A percentile compares a stretch with the other conserved stretches of the same genome.
Evolutionary conservation across 768 basidiomycete species (phyloP).

Genomic region (Lactarius pseudohatsudake): DNA sequence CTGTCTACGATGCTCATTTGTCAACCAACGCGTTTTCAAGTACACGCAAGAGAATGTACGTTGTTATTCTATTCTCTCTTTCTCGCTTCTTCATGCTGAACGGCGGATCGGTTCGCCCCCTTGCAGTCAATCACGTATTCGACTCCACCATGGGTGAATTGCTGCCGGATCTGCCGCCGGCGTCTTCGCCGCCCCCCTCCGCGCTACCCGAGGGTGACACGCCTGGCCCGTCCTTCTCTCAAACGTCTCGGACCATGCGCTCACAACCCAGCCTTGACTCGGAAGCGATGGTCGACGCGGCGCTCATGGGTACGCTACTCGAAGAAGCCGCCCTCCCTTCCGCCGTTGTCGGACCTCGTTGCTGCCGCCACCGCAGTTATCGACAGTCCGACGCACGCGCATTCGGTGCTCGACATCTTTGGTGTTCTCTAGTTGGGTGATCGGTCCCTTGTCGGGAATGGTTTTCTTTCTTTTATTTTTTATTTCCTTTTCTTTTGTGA

Average conservation of each 20-base stretch:
- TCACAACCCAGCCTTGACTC: conserved; percentile 23
- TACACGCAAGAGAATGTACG: conserved; percentile 77
- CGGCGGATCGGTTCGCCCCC: not conserved
- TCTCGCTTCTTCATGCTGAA: conserved; percentile 2
- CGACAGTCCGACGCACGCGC: conserved; percentile 27
- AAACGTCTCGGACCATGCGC: conserved; percentile 9
- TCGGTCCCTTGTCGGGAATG: not conserved
- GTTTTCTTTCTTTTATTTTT: not conserved
- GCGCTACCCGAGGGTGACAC: conserved; percentile 1
- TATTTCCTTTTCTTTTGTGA: not conserved
- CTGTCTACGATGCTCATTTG: conserved; percentile 1
- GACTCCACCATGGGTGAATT: conserved; percentile 14
- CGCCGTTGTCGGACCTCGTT: conserved; percentile 18
- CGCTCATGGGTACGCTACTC: conserved; percentile 14
- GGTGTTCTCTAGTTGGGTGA: conserved; percentile 27
- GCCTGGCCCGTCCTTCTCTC: conserved; percentile 2
- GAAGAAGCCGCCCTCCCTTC: conserved; percentile 14
- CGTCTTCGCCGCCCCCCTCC: not conserved
- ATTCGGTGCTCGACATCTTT: conserved; percentile 31
- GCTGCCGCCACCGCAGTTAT: not conserved
- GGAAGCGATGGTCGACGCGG: conserved; percentile 24
- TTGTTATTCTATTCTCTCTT: conserved; percentile 6
- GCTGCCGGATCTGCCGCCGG: not conserved
- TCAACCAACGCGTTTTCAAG: conserved; percentile 37
- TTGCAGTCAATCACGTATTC: conserved; percentile 39